Evolutionary conservation across 1,139 yeast genomes (phyloP), one percentile per base, ranked within the genome.

Genomic region (Pichia sp.): DNA sequence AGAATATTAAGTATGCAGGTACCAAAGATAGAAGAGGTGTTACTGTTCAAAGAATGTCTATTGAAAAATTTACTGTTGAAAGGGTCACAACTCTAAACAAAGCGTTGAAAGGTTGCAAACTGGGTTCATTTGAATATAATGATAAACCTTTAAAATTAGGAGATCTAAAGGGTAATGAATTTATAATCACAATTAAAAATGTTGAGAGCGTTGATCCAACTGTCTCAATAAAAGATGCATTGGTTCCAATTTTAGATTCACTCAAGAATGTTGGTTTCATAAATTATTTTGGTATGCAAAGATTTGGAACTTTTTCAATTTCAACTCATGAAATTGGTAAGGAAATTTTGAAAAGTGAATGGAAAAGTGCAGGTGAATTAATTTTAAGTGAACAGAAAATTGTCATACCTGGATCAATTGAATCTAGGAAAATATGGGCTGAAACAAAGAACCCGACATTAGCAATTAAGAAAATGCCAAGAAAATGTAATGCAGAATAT

Each of bases 21-120:
- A 94, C 98, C 5, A 92, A 92, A 61, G 99, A 92, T 65, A 79
- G 97, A 60, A 79, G 99, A 62, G 99, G 95, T 47, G 92, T 87
- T 24, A 94, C 99, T 1, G 88, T 89, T 48, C 99, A 92, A 67
- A 77, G 80, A 53, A 77, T 86, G 51, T 81, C 90, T 39, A 71
- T 90, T 49, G 77, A 80, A 45, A 79, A 79, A 53, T 80, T 88
- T 48, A 79, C 81, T 53, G 85, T 85, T n/a, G 89, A 82, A 38
- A 73, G 98, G 59, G 78, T 90, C 8, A 82, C 81, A 51, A 78
- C 85, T 4, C 72, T 92, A 54, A 90, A 90, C 62, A 79, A 76
- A 58, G 84, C 85, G 0, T 70, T 90, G 50, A 77, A 81, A 57
- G 92, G 90, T 16, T 74, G 86, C 53, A 76, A 77, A 30, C 69